Conservation (phyloP, 192 early-diverging fungal species). For the Coemansia sp. region DNA sequence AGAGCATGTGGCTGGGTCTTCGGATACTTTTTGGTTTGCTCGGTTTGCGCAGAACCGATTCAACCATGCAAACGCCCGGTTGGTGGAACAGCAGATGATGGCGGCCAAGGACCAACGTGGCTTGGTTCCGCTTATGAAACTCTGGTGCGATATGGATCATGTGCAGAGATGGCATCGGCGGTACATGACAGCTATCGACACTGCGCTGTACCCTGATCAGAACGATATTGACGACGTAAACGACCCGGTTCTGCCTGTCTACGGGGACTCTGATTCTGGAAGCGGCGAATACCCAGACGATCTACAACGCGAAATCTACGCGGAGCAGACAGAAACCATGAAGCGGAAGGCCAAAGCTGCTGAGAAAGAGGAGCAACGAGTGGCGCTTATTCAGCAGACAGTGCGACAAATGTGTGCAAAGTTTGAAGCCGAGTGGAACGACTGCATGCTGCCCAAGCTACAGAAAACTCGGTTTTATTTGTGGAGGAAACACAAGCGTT, state of each 20-base stretch:
- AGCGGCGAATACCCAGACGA: constrained; percentile 21
- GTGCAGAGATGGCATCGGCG: not conserved
- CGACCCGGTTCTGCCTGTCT: constrained; percentile 35
- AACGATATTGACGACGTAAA: constrained; percentile 8
- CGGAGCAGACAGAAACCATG: constrained; percentile 7
- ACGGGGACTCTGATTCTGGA: constrained; percentile 48
- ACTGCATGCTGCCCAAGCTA: constrained; percentile 2
- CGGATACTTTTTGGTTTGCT: too few relatives aligned
- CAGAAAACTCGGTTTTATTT: constrained; percentile 2
- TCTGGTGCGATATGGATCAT: too few relatives aligned
- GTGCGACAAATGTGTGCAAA: constrained; percentile 13
- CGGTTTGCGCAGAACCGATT: too few relatives aligned
- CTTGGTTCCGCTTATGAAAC: too few relatives aligned
- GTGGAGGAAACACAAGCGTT: constrained; percentile 19
- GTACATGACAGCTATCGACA: not conserved
- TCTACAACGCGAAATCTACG: constrained; percentile 22
- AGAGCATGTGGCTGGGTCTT: too few relatives aligned
- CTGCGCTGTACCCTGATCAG: not conserved
- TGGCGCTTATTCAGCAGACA: constrained; percentile 3
- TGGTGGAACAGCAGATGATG: too few relatives aligned
- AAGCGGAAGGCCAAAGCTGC: not conserved
- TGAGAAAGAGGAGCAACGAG: constrained; percentile 3
- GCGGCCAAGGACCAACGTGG: too few relatives aligned
- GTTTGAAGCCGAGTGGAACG: constrained; percentile 26
- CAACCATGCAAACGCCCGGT: too few relatives aligned